These are phyloP conservation scores for Crataegus laevigata DNA, from an alignment of 306 rosid genomes.

Conservation along the genomic window DNA sequence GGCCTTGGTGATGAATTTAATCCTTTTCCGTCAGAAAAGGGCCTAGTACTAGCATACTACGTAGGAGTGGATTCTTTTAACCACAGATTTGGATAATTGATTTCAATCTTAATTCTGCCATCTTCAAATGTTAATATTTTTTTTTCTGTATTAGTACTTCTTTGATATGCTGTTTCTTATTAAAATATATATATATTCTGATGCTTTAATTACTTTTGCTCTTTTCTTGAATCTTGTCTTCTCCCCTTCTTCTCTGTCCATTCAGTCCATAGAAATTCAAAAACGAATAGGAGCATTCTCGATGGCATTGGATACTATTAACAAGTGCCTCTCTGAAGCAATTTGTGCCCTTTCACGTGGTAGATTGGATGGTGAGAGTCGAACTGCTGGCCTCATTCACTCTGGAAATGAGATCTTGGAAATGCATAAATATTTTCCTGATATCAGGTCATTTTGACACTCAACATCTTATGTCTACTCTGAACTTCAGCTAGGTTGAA, in stretches of 20 bases:
- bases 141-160: background rate
- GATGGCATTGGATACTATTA: constrained; percentile 84
- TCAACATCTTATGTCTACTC: background rate
- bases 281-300: constrained; percentile 94
- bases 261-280: constrained; percentile 89
- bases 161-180: background rate
- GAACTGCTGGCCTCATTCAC: constrained; percentile 75
- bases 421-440: constrained; percentile 58
- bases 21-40: background rate
- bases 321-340: constrained; percentile 93
- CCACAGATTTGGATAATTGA: background rate
- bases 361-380: constrained; percentile 90
- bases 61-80: background rate
- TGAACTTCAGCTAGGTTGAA: background rate
- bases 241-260: background rate
- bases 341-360: constrained; percentile 87
- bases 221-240: background rate
- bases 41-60: constrained; percentile 13
- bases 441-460: constrained; percentile 50
- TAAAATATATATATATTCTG: background rate
- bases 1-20: constrained; percentile 6
- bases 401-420: constrained; percentile 94
- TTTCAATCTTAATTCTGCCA: constrained; percentile 1
- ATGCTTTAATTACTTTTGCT: background rate
- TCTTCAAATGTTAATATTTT: background rate